Conservation (phyloP, 202 grass and related monocot species). For the Schoenoplectus tabernaemontani region DNA sequence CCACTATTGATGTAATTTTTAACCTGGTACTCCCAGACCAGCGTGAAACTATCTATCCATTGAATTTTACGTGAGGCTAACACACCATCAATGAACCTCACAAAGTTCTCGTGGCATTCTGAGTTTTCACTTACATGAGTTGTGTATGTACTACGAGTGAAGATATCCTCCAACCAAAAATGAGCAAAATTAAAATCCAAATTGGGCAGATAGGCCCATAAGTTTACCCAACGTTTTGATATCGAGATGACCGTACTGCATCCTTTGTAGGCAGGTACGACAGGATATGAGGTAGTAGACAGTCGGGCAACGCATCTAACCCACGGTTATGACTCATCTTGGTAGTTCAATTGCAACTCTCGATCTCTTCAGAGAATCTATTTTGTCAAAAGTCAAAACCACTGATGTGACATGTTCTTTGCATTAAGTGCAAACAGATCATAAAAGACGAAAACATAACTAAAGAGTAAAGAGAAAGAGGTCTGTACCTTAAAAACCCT, state of each 20-base stretch:
- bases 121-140: neutral
- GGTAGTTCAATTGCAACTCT: neutral
- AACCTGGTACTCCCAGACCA: neutral
- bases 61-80: neutral
- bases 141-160: neutral
- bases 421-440: neutral
- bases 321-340: neutral
- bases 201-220: neutral
- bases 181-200: neutral
- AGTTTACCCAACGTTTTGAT: neutral
- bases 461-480: neutral
- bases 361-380: neutral
- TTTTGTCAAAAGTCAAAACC: neutral
- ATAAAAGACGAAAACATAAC: neutral
- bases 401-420: neutral
- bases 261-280: slow-evolving; percentile 1
- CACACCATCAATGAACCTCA: neutral
- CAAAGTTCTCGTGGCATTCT: slow-evolving; percentile 3
- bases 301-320: neutral
- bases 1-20: neutral
- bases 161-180: slow-evolving; percentile 10
- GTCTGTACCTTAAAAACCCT: neutral
- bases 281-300: neutral
- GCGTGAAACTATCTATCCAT: neutral
- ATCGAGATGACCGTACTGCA: neutral